Evolutionary conservation across 129 eudicot species (phyloP), one percentile per base, ranked within the genome.

Genomic region (Chrysanthemum makinoi): DNA sequence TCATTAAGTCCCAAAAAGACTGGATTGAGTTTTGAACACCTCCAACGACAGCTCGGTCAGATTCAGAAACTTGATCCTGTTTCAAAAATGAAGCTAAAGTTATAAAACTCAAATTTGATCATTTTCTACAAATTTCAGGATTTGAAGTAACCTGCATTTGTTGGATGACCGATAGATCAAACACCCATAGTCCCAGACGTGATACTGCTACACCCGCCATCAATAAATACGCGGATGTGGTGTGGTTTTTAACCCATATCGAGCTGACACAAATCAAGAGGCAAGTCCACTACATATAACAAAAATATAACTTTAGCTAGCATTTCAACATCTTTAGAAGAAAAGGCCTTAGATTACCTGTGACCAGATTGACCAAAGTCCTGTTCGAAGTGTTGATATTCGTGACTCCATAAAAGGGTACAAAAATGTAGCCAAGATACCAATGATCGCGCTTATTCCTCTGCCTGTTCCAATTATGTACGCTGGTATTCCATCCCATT

Each of bases 331-430:
- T 57, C 35, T 22, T 59, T 6, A 7, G 5, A 4, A 59, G 5
- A 47, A 16, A 2, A 56, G 17, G 47, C 4, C 16, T 17, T 0
- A n/a, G 8, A 70, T 17, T 73, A 94, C 98, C 93, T 94, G 98
- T 74, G 90, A 94, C 98, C 98, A 94, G 68, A 94, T 89, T 10
- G 96, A 86, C 98, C 98, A 94, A 43, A 87, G 87, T 77, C 98
- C 98, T 53, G 98, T 86, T 61, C 96, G 83, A 47, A 89, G 89
- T 18, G 95, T 89, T 62, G 93, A 83, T 66, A 89, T 89, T 3
- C 65, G 88, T 61, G 86, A 74, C 80, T 94, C 84, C 78, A 94
- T 48, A 19, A 80, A 58, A 3, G 98, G 98, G 75, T 87, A 94
- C 74, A 84, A 11, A 76, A 87, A 94, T 6, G 98, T 94, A 53